These are phyloP conservation scores for Phytophthora sp. DNA, from an alignment of 352 stramenopile species.

Conservation along the genomic window DNA sequence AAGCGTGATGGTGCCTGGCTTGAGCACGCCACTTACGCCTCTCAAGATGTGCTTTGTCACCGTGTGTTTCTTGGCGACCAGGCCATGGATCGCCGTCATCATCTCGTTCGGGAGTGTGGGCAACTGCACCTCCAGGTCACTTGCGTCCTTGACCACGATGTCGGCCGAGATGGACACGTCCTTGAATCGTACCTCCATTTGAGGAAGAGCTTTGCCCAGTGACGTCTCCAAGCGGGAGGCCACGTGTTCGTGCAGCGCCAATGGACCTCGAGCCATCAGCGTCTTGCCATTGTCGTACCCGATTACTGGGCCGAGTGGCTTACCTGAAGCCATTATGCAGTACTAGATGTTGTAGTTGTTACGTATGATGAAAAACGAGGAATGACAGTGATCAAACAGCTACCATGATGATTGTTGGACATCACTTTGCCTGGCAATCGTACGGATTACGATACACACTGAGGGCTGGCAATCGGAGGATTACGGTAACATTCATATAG, in stretches of 20 bases:
- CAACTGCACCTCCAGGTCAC: slow-evolving; percentile 19
- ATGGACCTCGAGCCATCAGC: slow-evolving; percentile 12
- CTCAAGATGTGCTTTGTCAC: slow-evolving; percentile 29
- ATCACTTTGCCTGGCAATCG: no score
- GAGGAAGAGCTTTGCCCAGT: slow-evolving; percentile 35
- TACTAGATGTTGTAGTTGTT: no score
- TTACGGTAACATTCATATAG: no score
- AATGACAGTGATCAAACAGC: no score
- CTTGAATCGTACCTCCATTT: slow-evolving; percentile 39
- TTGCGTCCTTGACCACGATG: slow-evolving; percentile 30
- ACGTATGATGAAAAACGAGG: no score
- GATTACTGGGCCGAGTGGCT: no score
- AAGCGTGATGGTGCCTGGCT: slow-evolving; percentile 28
- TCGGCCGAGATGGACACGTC: slow-evolving; percentile 22
- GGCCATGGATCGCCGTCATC: no score
- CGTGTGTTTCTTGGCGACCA: slow-evolving; percentile 24
- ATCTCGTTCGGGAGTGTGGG: slow-evolving; percentile 38
- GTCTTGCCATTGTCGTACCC: slow-evolving; percentile 13
- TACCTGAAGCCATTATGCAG: no score
- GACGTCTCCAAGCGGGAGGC: slow-evolving; percentile 20
- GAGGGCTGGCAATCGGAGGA: no score
- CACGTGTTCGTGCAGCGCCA: slow-evolving; percentile 10
- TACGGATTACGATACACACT: no score
- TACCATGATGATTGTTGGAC: no score
- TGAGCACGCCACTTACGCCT: slow-evolving; percentile 30